phyloP scores from a whole-genome alignment of 2,329 filamentous ascomycete species.

The Penicillium sp. region DNA sequence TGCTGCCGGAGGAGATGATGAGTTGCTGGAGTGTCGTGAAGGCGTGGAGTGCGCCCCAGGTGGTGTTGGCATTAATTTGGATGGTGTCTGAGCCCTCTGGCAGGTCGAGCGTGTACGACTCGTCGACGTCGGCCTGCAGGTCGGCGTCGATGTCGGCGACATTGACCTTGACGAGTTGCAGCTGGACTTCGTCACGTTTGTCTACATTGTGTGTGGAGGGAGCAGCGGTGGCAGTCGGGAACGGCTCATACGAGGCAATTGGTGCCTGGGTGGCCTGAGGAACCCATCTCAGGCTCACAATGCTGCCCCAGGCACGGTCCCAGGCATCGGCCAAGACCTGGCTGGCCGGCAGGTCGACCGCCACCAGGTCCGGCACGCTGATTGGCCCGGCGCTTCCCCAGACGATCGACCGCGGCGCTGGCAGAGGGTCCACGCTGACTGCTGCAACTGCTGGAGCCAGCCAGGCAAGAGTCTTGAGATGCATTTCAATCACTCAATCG shows the following conservation, averaged over 20 bases:
- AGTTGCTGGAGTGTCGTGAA: slow-evolving; percentile 57
- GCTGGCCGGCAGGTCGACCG: slow-evolving; percentile 35
- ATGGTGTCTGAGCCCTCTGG: slow-evolving; percentile 37
- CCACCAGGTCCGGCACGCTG: slow-evolving; percentile 35
- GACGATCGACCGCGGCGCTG: slow-evolving; percentile 50
- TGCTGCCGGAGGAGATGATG: slow-evolving; percentile 46
- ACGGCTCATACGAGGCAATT: slow-evolving; percentile 48
- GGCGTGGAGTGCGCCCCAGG: slow-evolving; percentile 54
- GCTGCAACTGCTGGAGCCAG: slow-evolving; percentile 38
- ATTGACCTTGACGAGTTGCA: slow-evolving; percentile 46
- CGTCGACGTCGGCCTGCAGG: slow-evolving; percentile 54
- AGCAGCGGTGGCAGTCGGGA: slow-evolving; percentile 45
- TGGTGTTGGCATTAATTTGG: slow-evolving; percentile 47
- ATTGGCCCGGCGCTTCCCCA: slow-evolving; percentile 53
- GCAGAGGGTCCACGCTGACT: slow-evolving; percentile 52
- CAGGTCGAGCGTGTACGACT: slow-evolving; percentile 53
- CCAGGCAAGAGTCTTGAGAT: too few species aligned
- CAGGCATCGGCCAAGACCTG: slow-evolving; percentile 46
- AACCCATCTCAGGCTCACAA: slow-evolving; percentile 51
- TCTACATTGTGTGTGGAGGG: slow-evolving; percentile 8
- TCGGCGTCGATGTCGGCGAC: slow-evolving; percentile 45
- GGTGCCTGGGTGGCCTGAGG: slow-evolving; percentile 52
- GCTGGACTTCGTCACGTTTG: slow-evolving; percentile 20
- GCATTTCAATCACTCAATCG: too few species aligned
- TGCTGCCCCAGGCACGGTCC: slow-evolving; percentile 47